Conservation (phyloP, 805 yeast species). For the Trichomonascus vanleenenianus region DNA sequence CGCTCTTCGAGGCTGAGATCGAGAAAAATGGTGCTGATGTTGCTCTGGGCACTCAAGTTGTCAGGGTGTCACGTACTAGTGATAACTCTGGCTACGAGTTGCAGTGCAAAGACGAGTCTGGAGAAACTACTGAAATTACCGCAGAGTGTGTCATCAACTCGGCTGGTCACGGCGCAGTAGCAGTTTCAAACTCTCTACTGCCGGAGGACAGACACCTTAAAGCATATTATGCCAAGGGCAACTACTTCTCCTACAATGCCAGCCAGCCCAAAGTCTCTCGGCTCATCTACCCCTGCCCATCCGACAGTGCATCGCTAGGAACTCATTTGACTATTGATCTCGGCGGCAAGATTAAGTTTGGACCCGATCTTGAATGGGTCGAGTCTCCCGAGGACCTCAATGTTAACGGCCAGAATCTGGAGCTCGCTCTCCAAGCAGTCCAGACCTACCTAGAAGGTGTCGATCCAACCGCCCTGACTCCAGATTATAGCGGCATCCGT, state of each 20-base stretch:
- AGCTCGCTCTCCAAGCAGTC: slow-evolving; percentile 52
- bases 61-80: slow-evolving; percentile 25
- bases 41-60: slow-evolving; percentile 55
- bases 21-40: slow-evolving; percentile 57
- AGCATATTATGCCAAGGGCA: slow-evolving; percentile 76
- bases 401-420: slow-evolving; percentile 35
- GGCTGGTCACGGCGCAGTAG: slow-evolving; percentile 73
- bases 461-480: slow-evolving; percentile 41
- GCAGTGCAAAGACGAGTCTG: slow-evolving; percentile 13
- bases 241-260: slow-evolving; percentile 55
- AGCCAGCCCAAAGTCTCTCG: slow-evolving; percentile 44
- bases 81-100: slow-evolving; percentile 19
- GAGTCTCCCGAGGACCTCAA: slow-evolving; percentile 26
- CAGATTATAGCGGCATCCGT: slow-evolving; percentile 75
- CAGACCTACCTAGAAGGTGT: slow-evolving; percentile 57
- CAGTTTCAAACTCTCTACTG: slow-evolving; percentile 59
- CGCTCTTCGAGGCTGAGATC: slow-evolving; percentile 45
- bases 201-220: slow-evolving; percentile 52
- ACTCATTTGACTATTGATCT: slow-evolving; percentile 81
- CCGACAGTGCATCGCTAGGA: slow-evolving; percentile 70
- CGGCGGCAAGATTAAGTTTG: slow-evolving; percentile 73
- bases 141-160: slow-evolving; percentile 60
- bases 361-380: slow-evolving; percentile 87
- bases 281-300: slow-evolving; percentile 71
- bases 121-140: slow-evolving; percentile 23